Evolutionary conservation across 148 eudicot species (phyloP), one percentile per base, ranked within the genome.

Genomic region (Diospyros kaki): DNA sequence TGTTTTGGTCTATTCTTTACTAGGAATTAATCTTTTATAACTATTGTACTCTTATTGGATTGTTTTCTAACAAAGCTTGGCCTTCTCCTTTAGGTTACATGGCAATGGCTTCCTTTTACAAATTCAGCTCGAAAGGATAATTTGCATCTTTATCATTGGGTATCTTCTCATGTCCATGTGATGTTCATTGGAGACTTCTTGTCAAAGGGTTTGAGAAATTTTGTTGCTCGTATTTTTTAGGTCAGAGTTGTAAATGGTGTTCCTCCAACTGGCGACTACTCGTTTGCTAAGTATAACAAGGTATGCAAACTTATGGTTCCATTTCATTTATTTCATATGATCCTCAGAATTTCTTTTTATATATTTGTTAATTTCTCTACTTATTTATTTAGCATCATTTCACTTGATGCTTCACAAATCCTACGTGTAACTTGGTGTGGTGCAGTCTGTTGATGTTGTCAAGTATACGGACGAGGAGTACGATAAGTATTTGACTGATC

Each of bases 31-130:
- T 51, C 15, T 40, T 9, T 60, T 28, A 28, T 28, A 28, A 28
- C 1, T 1, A 11, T 41, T 70, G 43, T 60, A 42, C 39, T 43
- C 53, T 0, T 38, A 1, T 18, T 52, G 42, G 9, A 6, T 77
- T 17, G n/a, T 77, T 70, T 64, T 46, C 12, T 38, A 0, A 61
- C 6, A 12, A 15, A 50, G 6, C 39, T 73, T 50, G 40, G 58
- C 15, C 55, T 39, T 38, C n/a, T 55, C 59, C 50, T 76, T 69
- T 86, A 94, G 97, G 86, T 92, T 62, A 86, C 98, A 12, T 94
- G 98, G 98, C 92, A 92, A 74, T 94, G 98, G 98, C 91, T 94
- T 71, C 82, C 96, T 38, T 95, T 95, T 79, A 79, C 94, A 43
- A 95, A 83, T 78, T 92, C 98, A 12, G 72, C 72, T 69, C 59